A percentile compares a stretch with the other conserved stretches of the same genome.
Conservation (phyloP, 2,329 filamentous ascomycete genomes). For the Venturia nashicola region DNA sequence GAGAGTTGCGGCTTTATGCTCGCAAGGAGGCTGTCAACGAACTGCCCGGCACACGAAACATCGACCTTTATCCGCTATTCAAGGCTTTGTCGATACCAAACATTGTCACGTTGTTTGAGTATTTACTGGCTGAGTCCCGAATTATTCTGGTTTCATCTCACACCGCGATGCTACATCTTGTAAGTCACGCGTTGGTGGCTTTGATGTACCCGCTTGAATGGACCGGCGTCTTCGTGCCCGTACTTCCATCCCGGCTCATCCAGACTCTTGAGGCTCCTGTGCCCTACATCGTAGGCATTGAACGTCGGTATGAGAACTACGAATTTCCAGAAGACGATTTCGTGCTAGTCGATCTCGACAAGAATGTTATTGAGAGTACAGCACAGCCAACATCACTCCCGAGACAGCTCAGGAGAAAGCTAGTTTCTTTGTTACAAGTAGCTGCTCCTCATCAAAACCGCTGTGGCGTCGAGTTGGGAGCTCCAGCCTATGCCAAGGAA, state of each 20-base stretch:
- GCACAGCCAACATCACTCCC: conserved; percentile 67
- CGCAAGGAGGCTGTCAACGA: conserved; percentile 89
- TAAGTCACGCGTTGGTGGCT: conserved; percentile 73
- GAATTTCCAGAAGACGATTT: conserved; percentile 91
- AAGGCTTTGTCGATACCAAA: conserved; percentile 82
- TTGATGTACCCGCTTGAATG: conserved; percentile 85
- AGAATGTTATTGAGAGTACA: conserved; percentile 79
- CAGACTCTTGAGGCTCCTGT: conserved; percentile 90
- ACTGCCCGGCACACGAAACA: conserved; percentile 79
- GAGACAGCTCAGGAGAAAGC: conserved; percentile 78
- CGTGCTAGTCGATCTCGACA: conserved; percentile 85
- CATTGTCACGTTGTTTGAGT: conserved; percentile 85
- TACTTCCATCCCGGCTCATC: conserved; percentile 75
- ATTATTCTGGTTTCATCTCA: conserved; percentile 96
- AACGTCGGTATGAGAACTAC: conserved; percentile 76
- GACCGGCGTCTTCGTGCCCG: conserved; percentile 87
- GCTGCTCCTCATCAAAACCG: conserved; percentile 82
- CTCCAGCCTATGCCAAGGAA: conserved; percentile 85
- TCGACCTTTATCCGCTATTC: conserved; percentile 88
- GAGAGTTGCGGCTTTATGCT: conserved; percentile 83
- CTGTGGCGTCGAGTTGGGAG: conserved; percentile 76
- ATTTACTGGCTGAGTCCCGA: conserved; percentile 79
- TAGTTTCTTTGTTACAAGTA: conserved; percentile 74
- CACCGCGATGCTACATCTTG: conserved; percentile 89
- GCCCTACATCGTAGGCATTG: conserved; percentile 93